A percentile compares a stretch with the other conserved stretches of the same genome.
phyloP scores from a whole-genome alignment of 345 rosid genomes.

The Brassica nigra region DNA sequence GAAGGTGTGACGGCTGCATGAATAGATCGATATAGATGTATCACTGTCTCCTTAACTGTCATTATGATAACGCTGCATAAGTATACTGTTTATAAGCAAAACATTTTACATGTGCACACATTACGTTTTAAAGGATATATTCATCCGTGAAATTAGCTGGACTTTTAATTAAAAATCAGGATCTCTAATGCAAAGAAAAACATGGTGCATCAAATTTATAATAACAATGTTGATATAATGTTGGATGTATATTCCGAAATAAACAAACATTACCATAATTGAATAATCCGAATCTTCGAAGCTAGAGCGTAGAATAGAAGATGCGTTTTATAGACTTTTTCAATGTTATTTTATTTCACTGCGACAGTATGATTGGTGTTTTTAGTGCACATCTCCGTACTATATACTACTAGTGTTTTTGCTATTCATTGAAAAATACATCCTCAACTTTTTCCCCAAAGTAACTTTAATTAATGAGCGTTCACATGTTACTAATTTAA shows the following conservation, averaged over 20 bases:
- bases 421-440: neutral
- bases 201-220: neutral
- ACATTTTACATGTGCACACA: neutral
- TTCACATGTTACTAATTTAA: neutral
- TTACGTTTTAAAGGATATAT: neutral
- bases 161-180: no score
- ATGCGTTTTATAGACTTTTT: slow-evolving; percentile 6
- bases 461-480: neutral
- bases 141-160: no score
- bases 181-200: neutral
- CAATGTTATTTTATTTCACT: neutral
- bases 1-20: neutral
- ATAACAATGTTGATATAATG: neutral
- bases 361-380: slow-evolving; percentile 18
- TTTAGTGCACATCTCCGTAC: slow-evolving; percentile 15
- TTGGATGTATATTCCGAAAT: neutral
- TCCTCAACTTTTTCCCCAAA: neutral
- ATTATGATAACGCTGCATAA: neutral
- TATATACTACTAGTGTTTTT: neutral
- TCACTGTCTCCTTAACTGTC: neutral
- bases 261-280: no score
- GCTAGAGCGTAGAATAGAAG: neutral
- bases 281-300: neutral
- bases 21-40: neutral
- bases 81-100: neutral